Evolutionary conservation across 805 yeast genomes (phyloP).

Genomic region (Saturnispora serradocipensis): DNA sequence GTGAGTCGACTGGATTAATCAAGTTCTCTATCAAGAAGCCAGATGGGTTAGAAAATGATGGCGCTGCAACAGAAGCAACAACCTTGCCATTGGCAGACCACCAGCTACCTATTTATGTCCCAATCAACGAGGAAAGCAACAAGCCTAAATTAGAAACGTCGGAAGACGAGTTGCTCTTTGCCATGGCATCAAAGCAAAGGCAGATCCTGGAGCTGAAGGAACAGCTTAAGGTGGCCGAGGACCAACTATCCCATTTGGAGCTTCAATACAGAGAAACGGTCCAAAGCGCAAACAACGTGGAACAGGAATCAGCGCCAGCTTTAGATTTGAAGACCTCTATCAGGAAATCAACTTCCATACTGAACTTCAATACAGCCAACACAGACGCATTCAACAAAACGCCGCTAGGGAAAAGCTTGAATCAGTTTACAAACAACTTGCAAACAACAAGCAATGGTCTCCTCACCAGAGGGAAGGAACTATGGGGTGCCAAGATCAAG

Average conservation of each 20-base stretch:
- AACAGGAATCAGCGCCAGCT: background rate
- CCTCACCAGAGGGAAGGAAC: conserved; percentile 18
- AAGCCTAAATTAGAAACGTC: background rate
- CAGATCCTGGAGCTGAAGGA: conserved; percentile 40
- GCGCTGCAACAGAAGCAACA: background rate
- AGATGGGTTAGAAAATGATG: background rate
- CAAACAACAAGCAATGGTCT: conserved; percentile 17
- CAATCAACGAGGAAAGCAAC: conserved; percentile 18
- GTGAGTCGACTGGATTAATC: conserved; percentile 43
- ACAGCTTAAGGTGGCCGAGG: conserved; percentile 33
- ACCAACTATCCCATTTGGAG: conserved; percentile 31
- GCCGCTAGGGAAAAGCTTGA: conserved; percentile 17
- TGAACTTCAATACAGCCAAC: conserved; percentile 10
- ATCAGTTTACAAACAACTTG: conserved; percentile 19
- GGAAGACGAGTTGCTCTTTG: conserved; percentile 23
- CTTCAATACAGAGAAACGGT: conserved; percentile 18
- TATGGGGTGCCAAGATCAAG: conserved; percentile 21
- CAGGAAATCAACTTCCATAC: conserved; percentile 11
- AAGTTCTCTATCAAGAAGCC: conserved; percentile 31
- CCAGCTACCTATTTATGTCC: conserved; percentile 29
- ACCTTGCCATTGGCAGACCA: background rate
- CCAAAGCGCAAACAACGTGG: background rate
- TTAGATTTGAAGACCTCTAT: conserved; percentile 4
- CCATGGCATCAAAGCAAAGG: conserved; percentile 45
- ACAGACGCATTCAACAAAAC: conserved; percentile 6